Base-by-base conservation (phyloP, 1,139 yeast species). In the Pichia sp. region DNA sequence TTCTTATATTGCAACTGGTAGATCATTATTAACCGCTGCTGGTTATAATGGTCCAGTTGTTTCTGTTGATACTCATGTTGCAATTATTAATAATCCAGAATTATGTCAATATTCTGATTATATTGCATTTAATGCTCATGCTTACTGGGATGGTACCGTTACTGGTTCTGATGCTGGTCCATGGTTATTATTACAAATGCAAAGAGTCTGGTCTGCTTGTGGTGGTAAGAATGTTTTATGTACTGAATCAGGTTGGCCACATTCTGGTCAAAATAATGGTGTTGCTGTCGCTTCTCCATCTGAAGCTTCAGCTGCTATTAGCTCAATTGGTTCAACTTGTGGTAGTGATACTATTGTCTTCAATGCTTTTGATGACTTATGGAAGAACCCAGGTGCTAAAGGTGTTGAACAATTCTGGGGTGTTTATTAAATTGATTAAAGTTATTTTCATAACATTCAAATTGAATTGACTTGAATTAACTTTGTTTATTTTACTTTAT, bases 231-330 rank as follows among this genome's bases (percentile, higher is more conserved):
- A 65, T 38, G 78, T 82, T 46, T 67, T 82, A 58, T 79, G 84
- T 59, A 78, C 86, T 45, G 94, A 85, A 70, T 76, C 88, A 48
- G 94, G 94, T 49, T 85, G 92, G 92, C 94, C 94, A 62, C 78
- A 84, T 43, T 66, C 75, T 60, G 92, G 92, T 66, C 70, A 76
- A 58, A 68, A 78, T 50, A 75, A 71, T 61, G 88, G 88, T 65
- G 72, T 67, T 53, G 85, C 88, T 62, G 81, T 83, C 49, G 87
- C 92, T 42, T 81, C 87, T n/a, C 60, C 70, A 51, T 66, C 66
- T 28, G 83, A 84, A 69, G 90, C 83, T 68, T 58, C 70, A 39
- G 66, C 77, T 48, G 89, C 90, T 42, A 66, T 85, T 50, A 61
- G 72, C 49, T 74, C 86, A 50, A 76, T 85, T 56, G 71, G 71